phyloP scores from a whole-genome alignment of 257 asterid genomes.

The Solanum phureja region DNA sequence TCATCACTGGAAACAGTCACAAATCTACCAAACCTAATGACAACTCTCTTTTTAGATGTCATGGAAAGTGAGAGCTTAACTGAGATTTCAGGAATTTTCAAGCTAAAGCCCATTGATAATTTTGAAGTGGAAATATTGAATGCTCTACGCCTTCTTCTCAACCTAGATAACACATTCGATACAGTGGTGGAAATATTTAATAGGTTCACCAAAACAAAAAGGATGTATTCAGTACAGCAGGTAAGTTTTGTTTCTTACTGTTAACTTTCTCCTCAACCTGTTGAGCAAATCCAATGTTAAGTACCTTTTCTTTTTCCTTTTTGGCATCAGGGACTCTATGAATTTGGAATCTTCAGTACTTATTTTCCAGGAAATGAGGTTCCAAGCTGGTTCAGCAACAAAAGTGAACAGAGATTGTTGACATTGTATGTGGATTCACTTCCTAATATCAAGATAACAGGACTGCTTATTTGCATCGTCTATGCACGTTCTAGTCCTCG shows the following conservation, averaged over 20 bases:
- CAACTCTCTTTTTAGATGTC: not conserved
- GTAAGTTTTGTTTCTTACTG: not conserved
- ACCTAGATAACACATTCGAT: not conserved
- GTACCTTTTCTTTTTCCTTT: not conserved
- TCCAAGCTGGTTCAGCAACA: conserved; percentile 2
- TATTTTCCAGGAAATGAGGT: conserved; percentile 7
- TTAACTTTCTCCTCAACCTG: not conserved
- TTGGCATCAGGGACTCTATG: conserved; percentile 4
- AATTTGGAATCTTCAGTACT: conserved; percentile 11
- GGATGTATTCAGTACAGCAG: not conserved
- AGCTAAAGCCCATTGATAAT: not conserved
- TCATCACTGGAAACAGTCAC: conserved; percentile 2
- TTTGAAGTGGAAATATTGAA: conserved; percentile 1
- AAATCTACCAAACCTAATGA: conserved; percentile 9
- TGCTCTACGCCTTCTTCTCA: not conserved
- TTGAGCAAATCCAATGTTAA: not conserved
- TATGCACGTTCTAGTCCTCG: not conserved
- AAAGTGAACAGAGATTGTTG: not conserved
- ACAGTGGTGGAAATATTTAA: not conserved
- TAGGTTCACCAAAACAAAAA: conserved; percentile 1
- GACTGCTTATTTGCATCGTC: not conserved
- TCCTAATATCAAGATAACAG: not conserved
- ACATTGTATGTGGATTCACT: not conserved
- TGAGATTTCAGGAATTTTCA: conserved; percentile 9
- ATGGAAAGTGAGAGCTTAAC: not conserved